Base-by-base conservation (phyloP, 2,329 filamentous ascomycete species). In the Scedosporium apiospermum region DNA sequence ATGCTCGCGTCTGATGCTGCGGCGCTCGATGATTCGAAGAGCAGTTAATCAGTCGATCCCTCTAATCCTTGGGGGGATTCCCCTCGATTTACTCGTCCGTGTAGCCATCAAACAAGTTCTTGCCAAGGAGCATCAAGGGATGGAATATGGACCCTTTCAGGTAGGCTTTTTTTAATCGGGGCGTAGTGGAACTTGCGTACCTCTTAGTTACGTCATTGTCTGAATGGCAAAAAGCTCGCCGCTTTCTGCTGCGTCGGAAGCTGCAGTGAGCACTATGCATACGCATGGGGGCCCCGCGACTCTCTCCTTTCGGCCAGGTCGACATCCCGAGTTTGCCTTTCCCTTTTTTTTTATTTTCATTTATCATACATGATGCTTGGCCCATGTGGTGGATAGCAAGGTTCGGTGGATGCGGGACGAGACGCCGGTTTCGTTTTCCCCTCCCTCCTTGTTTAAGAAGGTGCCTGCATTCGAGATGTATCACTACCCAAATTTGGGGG, bases 401-500 rank as follows among this genome's bases (percentile, higher is more conserved):
- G 23, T 23, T 23, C 51, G 51, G 51, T 55, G 51, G 51, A 23
- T 55, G 23, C 51, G 51, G 51, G 51, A 55, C 51, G 51, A 55
- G 51, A 55, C 18, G 51, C 51, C 51, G 51, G 23, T 55, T 14
- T 55, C 23, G 6, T 30, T 27, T 23, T 12, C 3, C 44, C 44
- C 3, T n/a, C 44, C 44, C n/a, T 49, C 18, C 44, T 21, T 9
- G 21, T 14, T 27, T 26, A 23, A 55, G 12, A 14, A 49, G 51
- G 18, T 55, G 51, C 51, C 51, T 55, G 23, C 51, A 55, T 18
- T 6, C 10, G 18, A 6, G 23, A 55, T 55, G 51, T 55, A 55
- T 55, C 18, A 55, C 51, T 55, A 55, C 51, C 51, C 51, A 55
- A 55, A 27, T 23, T 55, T 55, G 51, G 51, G 51, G 51, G 51